Conservation (phyloP, 192 early-diverging fungal genomes). For the Obelidium mucronatum region DNA sequence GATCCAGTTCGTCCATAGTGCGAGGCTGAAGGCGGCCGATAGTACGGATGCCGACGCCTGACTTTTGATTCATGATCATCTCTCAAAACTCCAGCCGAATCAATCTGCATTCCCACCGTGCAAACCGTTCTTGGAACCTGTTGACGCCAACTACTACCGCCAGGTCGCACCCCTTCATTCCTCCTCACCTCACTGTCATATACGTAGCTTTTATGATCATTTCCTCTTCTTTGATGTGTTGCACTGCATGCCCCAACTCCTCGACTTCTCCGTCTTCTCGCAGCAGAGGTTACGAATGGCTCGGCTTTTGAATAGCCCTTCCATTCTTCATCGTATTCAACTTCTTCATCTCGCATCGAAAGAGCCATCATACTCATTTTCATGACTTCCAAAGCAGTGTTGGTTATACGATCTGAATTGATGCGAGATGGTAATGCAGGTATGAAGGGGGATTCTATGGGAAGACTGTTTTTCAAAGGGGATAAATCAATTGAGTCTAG, state of each 20-base stretch:
- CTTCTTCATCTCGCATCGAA: slow-evolving; percentile 14
- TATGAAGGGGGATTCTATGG: not conserved
- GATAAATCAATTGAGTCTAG: slow-evolving; percentile 2
- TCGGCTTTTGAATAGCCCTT: not conserved
- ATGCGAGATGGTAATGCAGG: not conserved
- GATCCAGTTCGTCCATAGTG: not conserved
- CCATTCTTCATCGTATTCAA: not conserved
- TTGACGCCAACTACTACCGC: not conserved
- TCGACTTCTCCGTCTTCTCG: not conserved
- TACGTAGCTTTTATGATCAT: not conserved
- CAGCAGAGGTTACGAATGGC: too few species aligned
- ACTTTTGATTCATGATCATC: slow-evolving; percentile 6
- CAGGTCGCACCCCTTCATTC: not conserved
- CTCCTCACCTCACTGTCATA: not conserved
- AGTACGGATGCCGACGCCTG: slow-evolving; percentile 16
- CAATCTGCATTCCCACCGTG: not conserved
- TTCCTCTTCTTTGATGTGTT: too few species aligned
- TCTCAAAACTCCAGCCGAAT: not conserved
- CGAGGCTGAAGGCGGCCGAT: slow-evolving; percentile 3
- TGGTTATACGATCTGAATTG: not conserved
- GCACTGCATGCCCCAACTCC: not conserved
- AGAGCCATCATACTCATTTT: slow-evolving; percentile 20
- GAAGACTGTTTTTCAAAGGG: not conserved
- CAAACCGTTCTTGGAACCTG: slow-evolving; percentile 4
- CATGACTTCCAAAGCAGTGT: slow-evolving; percentile 9